Evolutionary conservation across 2,329 filamentous ascomycete genomes (phyloP).

Genomic region (Colletotrichum lupini): DNA sequence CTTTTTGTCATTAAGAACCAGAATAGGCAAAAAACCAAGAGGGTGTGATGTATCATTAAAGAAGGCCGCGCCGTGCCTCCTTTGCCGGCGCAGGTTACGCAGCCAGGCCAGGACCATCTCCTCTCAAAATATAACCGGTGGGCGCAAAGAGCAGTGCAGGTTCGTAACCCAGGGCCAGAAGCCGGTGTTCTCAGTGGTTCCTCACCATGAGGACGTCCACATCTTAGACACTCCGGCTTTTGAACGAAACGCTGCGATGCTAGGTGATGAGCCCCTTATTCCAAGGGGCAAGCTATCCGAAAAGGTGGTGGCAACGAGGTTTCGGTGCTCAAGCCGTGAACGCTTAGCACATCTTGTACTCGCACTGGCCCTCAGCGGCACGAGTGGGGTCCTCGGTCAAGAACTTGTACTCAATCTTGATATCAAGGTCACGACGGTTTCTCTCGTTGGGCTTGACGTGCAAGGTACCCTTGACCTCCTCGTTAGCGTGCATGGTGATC

Average conservation of each 20-base stretch:
- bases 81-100: slow-evolving; percentile 38
- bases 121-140: neutral
- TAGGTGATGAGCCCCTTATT: neutral
- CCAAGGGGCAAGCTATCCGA: neutral
- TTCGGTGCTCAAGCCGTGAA: neutral
- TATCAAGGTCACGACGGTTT: slow-evolving; percentile 95
- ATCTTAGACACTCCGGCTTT: neutral
- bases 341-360: slow-evolving; percentile 81
- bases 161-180: slow-evolving; percentile 3
- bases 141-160: slow-evolving; percentile 23
- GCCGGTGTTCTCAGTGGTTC: neutral
- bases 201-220: neutral
- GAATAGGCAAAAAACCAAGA: slow-evolving; percentile 12
- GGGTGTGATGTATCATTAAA: slow-evolving; percentile 12
- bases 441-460: slow-evolving; percentile 90
- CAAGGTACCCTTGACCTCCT: slow-evolving; percentile 79
- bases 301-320: neutral
- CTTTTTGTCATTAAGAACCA: slow-evolving; percentile 18
- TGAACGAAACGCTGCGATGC: slow-evolving; percentile 4
- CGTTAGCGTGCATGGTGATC: slow-evolving; percentile 88
- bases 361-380: slow-evolving; percentile 73
- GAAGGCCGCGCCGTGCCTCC: slow-evolving; percentile 33
- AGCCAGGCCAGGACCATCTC: slow-evolving; percentile 33
- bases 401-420: slow-evolving; percentile 85
- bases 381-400: slow-evolving; percentile 80